Evolutionary conservation across 1,139 yeast species (phyloP), one percentile per base, ranked within the genome.

Genomic region (Suhomyces chickasaworum): DNA sequence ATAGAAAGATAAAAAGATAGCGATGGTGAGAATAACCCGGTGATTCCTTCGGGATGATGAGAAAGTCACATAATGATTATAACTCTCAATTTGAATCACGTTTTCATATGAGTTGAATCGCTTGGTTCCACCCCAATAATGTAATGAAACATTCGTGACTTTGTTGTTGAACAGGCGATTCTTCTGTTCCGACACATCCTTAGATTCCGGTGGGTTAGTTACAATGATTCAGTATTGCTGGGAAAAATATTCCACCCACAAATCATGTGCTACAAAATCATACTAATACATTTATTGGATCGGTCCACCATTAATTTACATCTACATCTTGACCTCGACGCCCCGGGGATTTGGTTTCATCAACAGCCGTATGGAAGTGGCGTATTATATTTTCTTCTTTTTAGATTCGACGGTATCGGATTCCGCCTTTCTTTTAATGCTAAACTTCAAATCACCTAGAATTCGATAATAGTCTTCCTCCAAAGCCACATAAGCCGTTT

Each of bases 381-480:
- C 13, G n/a, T n/a, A 22, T 22, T 10, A 22, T 22, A n/a, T 22
- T 18, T 13, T 23, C 44, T 42, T 39, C 31, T 38, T 39, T 36
- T 30, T 39, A 7, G 29, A 41, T 47, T 48, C 44, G 22, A 25
- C 29, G 13, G 37, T 39, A 2, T 32, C 44, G 12, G 37, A 21
- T 15, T 44, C 31, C 9, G 27, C 46, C 21, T 36, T 44, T 30
- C 62, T 50, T 54, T 58, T 63, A 21, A 41, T 13, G 3, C 35
- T 35, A 32, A 73, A 60, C 29, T 63, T 58, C 39, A 76, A 60
- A 12, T 71, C 72, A 9, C 64, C 69, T 50, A 81, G 58, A 15
- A 84, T 75, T 45, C 95, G 69, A 46, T 65, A 63, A 64, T 89
- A 90, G 56, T 89, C 96, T 41, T 80, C 85, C 45, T 80, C 81